Conservation (phyloP, 2,329 filamentous ascomycete species). For the Myotisia sp. region DNA sequence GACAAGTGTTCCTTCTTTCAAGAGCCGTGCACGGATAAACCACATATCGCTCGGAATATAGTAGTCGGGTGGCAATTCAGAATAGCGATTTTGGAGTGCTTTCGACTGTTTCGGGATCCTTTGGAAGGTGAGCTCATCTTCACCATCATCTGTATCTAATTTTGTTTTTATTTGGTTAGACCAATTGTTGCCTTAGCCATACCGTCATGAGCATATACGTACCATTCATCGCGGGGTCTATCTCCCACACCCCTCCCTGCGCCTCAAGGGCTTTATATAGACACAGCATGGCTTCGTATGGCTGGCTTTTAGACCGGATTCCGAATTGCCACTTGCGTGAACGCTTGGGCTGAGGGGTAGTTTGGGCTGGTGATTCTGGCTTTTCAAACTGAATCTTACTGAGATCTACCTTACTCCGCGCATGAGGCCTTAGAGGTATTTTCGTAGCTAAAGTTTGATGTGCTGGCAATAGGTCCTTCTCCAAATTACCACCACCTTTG, state of each 20-base stretch:
- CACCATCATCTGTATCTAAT: slow-evolving; percentile 18
- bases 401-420: slow-evolving; percentile 53
- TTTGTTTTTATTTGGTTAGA: slow-evolving; percentile 6
- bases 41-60: slow-evolving; percentile 84
- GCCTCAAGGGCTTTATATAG: slow-evolving; percentile 85
- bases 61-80: slow-evolving; percentile 45
- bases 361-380: slow-evolving; percentile 41
- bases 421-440: slow-evolving; percentile 75
- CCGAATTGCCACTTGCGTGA: slow-evolving; percentile 96
- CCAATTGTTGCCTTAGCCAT: not conserved
- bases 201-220: slow-evolving; percentile 9
- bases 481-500: not conserved
- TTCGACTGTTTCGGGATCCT: slow-evolving; percentile 23
- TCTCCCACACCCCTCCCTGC: slow-evolving; percentile 77
- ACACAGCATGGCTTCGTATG: slow-evolving; percentile 84
- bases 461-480: slow-evolving; percentile 35
- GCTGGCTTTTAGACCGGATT: slow-evolving; percentile 84
- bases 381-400: slow-evolving; percentile 46
- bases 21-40: slow-evolving; percentile 83
- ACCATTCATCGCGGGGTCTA: slow-evolving; percentile 33
- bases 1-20: slow-evolving; percentile 59
- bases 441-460: slow-evolving; percentile 71
- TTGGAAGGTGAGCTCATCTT: slow-evolving; percentile 24
- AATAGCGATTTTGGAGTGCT: slow-evolving; percentile 31
- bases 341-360: slow-evolving; percentile 39